Base-by-base conservation (phyloP, 257 asterid genomes). In the Capsicum pubescens region DNA sequence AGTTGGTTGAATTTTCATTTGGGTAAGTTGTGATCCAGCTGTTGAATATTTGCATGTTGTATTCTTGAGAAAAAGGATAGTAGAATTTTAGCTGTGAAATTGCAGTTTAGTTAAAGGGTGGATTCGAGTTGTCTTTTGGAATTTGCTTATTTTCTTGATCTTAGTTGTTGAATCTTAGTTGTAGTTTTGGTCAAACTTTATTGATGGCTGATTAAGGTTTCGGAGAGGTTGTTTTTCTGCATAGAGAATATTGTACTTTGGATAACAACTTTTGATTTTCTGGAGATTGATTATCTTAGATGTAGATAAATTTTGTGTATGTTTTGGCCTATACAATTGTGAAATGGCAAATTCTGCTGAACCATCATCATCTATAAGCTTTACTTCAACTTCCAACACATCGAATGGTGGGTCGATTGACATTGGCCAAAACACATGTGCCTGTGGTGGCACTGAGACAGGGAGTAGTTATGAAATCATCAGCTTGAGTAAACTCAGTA, bases 341-440 rank as follows among this genome's bases (percentile, higher is more conserved):
- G 21, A 74, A 50, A 74, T 74, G 81, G 81, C 13, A 19, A 19
- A 60, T 74, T 87, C 90, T n/a, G 84, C 87, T 64, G 97, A 91
- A 82, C 95, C 91, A 64, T 90, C 94, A 83, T 92, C 94, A 57
- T 92, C 94, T 82, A 84, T 91, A 54, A 93, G 94, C 66, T 88
- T 90, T 54, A 89, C 92, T 71, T 90, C 97, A 74, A 74, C 92
- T 17, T 89, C 94, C 69, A 87, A 60, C 71, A 80, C 90, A 8
- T 90, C 97, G 15, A 92, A 87, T 76, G 94, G 88, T 76, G 94
- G 88, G 69, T 91, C 92, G 2, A 88, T 69, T 58, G 83, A 84
- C 8, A 87, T 81, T 36, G 72, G 86, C 19, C 79, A 86, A 55
- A 88, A 84, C 46, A 74, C 42, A 26, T 36, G 77, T 52, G 81